Evolutionary conservation across 192 early-diverging fungal genomes (phyloP), one percentile per base, ranked within the genome.

Genomic region (Diversispora eburnea): DNA sequence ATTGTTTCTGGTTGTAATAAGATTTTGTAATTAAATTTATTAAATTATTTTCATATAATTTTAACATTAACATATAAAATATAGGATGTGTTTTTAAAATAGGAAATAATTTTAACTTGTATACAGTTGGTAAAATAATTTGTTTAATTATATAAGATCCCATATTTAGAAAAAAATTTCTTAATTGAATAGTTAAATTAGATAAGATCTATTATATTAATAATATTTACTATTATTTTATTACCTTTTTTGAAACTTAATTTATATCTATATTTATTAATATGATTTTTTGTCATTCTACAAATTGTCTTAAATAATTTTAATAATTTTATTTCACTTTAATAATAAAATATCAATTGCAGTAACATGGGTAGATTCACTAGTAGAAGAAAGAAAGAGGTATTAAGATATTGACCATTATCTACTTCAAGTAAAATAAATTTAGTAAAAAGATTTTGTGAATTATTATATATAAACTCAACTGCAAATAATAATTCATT

Each of bases 391-490:
- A 10, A 5, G 5, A 49, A 5, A 8, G 10, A 10, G 47, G 47
- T 49, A 33, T 5, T 13, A 5, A 45, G 33, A 9, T 59, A 17
- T 5, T 6, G 33, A 33, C 5, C 5, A 17, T 49, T 8, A 49
- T 49, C 47, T 8, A 49, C 6, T 49, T 49, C 6, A 10, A 49
- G 10, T 49, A 10, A 10, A 49, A 10, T 49, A 49, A 49, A 49
- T 10, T 10, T 10, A 8, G 47, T 49, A 8, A 10, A 49, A 8
- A 10, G 10, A 17, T 79, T 4, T 10, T 54, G 15, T n/a, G 81
- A 47, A 58, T 85, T 83, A 64, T 88, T 91, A 77, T 85, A 87
- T 0, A 82, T 80, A 62, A 86, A 84, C 56, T 86, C 85, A 0
- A 75, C 80, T 3, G 76, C 22, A 0, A 77, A 77, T 2, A 89